A percentile compares a stretch with the other conserved stretches of the same genome.
Conservation (phyloP, 2,329 filamentous ascomycete species). For the Salinomyces thailandicus region DNA sequence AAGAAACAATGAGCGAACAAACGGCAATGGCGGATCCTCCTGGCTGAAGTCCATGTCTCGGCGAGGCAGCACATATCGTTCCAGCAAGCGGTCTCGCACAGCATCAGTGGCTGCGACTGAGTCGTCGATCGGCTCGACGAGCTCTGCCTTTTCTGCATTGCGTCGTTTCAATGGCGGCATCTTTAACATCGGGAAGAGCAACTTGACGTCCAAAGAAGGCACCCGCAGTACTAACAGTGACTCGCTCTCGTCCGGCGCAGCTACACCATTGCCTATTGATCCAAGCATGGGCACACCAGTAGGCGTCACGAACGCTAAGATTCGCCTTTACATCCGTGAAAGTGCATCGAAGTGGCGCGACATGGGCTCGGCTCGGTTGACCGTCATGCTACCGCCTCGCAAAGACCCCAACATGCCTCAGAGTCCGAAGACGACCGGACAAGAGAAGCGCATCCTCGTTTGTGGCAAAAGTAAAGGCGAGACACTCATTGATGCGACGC, state of each 20-base stretch:
- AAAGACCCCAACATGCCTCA: conserved; percentile 26
- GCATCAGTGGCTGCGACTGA: conserved; percentile 54
- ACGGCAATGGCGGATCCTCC: conserved; percentile 32
- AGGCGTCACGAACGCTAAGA: conserved; percentile 70
- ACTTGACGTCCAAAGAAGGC: conserved; percentile 49
- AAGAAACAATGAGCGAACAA: conserved; percentile 35
- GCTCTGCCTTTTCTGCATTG: conserved; percentile 67
- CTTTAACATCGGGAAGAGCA: conserved; percentile 77
- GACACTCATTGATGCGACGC: conserved; percentile 68
- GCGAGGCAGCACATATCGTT: conserved; percentile 45
- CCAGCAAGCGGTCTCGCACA: conserved; percentile 41
- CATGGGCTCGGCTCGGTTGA: conserved; percentile 72
- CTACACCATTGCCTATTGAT: conserved; percentile 23
- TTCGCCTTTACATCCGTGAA: conserved; percentile 74
- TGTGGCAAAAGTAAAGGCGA: conserved; percentile 57
- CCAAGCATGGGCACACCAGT: conserved; percentile 35
- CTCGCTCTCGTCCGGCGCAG: conserved; percentile 42
- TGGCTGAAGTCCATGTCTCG: conserved; percentile 46
- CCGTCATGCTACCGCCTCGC: conserved; percentile 63
- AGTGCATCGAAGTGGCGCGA: conserved; percentile 76
- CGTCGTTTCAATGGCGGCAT: conserved; percentile 60
- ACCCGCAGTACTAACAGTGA: conserved; percentile 48
- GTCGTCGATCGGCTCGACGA: conserved; percentile 64
- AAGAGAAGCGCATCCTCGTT: conserved; percentile 79
- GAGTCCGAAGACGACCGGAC: conserved; percentile 34